These are phyloP conservation scores for Fremontodendron californicum DNA, from an alignment of 345 rosid species.

Conservation along the genomic window DNA sequence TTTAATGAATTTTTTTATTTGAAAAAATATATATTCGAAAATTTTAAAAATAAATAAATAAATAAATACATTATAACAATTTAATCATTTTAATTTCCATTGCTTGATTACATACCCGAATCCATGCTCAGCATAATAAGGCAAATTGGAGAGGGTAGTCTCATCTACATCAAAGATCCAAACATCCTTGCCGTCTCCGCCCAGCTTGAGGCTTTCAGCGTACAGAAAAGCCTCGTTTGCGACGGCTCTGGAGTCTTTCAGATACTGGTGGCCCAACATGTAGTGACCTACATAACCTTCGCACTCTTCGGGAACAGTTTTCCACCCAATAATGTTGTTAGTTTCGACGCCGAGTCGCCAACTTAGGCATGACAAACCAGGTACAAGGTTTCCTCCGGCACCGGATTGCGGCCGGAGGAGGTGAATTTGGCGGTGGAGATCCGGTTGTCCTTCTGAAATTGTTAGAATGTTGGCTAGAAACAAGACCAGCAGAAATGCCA, in stretches of 20 bases:
- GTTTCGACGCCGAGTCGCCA: slow-evolving; percentile 50
- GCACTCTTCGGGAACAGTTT: slow-evolving; percentile 29
- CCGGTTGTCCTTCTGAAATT: background rate
- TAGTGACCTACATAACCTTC: slow-evolving; percentile 35
- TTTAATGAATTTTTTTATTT: too few relatives aligned
- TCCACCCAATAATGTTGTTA: slow-evolving; percentile 33
- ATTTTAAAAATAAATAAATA: too few relatives aligned
- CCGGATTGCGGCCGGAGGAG: background rate
- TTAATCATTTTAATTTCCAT: too few relatives aligned
- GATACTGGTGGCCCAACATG: slow-evolving; percentile 40
- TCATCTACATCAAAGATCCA: slow-evolving; percentile 71
- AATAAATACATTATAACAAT: too few relatives aligned
- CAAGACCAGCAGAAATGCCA: background rate
- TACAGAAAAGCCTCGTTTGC: slow-evolving; percentile 17
- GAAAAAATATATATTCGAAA: too few relatives aligned
- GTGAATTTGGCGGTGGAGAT: background rate
- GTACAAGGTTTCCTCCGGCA: background rate
- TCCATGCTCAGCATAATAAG: slow-evolving; percentile 42
- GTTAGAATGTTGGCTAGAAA: background rate
- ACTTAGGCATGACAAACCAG: slow-evolving; percentile 19
- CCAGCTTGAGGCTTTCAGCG: slow-evolving; percentile 24
- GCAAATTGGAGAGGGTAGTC: slow-evolving; percentile 55
- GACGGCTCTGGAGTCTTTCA: slow-evolving; percentile 20
- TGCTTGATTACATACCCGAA: slow-evolving; percentile 39
- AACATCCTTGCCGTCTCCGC: slow-evolving; percentile 40